A percentile compares a stretch with the other conserved stretches of the same genome.
These are phyloP conservation scores for Umbelopsis sp. DNA, from an alignment of 192 early-diverging fungal genomes.

Conservation along the genomic window DNA sequence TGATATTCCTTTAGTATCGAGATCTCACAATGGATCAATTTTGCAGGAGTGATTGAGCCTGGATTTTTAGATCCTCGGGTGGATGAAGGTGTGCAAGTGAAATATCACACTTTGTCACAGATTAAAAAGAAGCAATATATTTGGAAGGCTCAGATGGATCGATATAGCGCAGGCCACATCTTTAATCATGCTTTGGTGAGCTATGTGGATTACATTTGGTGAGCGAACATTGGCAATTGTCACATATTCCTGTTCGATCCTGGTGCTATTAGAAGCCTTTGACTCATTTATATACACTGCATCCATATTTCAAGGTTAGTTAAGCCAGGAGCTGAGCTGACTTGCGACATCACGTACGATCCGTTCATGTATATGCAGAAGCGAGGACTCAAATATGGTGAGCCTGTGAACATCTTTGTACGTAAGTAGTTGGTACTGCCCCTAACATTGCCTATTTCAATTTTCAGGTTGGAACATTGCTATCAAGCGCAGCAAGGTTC, in stretches of 20 bases:
- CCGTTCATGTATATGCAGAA: slow-evolving; percentile 82
- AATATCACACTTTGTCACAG: not conserved
- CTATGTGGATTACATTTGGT: slow-evolving; percentile 83
- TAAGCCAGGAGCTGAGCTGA: slow-evolving; percentile 81
- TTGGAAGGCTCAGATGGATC: slow-evolving; percentile 61
- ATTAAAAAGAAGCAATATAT: not conserved
- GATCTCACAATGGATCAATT: not conserved
- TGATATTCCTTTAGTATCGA: not conserved
- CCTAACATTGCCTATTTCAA: too few relatives aligned
- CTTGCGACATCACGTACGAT: slow-evolving; percentile 82
- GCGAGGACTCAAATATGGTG: slow-evolving; percentile 75
- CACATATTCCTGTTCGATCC: too few relatives aligned
- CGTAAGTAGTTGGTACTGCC: too few relatives aligned
- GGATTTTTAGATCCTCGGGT: not conserved
- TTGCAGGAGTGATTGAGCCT: not conserved
- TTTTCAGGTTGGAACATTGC: slow-evolving; percentile 10
- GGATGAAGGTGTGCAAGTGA: not conserved
- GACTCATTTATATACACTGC: not conserved
- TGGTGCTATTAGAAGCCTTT: not conserved
- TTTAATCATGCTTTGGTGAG: slow-evolving; percentile 68
- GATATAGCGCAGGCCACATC: slow-evolving; percentile 77
- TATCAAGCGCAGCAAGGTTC: not conserved
- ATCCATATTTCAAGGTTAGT: slow-evolving; percentile 48
- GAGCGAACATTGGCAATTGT: not conserved
- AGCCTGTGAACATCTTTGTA: not conserved